Evolutionary conservation across 148 eudicot genomes (phyloP).

Genomic region (Camellia japonica): DNA sequence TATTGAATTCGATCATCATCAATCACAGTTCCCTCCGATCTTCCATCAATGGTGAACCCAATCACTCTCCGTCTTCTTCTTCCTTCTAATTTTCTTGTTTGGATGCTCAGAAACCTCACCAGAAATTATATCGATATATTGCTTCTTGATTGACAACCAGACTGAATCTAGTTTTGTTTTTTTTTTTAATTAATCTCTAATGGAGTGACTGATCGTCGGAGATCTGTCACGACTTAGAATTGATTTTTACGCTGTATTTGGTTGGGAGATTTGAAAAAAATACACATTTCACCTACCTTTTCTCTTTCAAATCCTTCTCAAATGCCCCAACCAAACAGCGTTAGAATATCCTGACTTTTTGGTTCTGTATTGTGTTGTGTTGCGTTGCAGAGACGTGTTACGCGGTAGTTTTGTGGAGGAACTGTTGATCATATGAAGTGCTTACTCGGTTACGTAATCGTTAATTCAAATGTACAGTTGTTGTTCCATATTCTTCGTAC

Average conservation of each 20-base stretch:
- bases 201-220: neutral
- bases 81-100: neutral
- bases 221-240: neutral
- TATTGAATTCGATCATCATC: no score
- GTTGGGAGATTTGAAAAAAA: no score
- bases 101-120: constrained; percentile 1
- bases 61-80: neutral
- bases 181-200: neutral
- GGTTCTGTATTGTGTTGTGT: neutral
- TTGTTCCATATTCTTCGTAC: constrained; percentile 10
- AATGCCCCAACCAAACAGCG: neutral
- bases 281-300: no score
- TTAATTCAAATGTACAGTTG: constrained; percentile 25
- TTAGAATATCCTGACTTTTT: neutral
- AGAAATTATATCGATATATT: neutral
- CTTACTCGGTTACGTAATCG: constrained; percentile 18
- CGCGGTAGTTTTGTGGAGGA: constrained; percentile 5
- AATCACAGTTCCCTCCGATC: no score
- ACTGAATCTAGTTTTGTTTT: neutral
- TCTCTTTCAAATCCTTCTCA: no score
- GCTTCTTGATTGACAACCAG: neutral
- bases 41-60: no score
- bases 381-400: neutral
- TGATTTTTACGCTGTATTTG: no score
- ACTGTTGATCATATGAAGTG: constrained; percentile 40